Percentiles rank a stretch among this genome's conserved stretches.
These are phyloP conservation scores for Salix koriyanagi DNA, from an alignment of 345 rosid genomes.

Conservation along the genomic window DNA sequence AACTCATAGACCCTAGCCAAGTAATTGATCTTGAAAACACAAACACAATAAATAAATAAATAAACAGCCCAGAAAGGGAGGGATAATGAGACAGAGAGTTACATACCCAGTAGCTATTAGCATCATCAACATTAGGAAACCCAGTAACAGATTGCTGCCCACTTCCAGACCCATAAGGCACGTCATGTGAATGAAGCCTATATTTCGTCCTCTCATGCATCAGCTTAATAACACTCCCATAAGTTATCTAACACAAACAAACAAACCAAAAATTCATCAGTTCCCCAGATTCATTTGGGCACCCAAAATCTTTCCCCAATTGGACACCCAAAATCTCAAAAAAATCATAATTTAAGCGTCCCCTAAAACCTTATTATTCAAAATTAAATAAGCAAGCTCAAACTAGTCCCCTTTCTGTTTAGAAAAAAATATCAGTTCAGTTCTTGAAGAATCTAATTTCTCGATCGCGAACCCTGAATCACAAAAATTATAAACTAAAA, in stretches of 20 bases:
- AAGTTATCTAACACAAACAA: constrained; percentile 56
- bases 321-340: background rate
- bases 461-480: background rate
- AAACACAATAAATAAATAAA: background rate
- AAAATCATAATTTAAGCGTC: background rate
- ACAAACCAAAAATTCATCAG: background rate
- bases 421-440: too few relatives aligned
- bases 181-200: constrained; percentile 93
- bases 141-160: constrained; percentile 99
- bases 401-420: background rate
- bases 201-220: constrained; percentile 87
- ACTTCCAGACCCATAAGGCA: constrained; percentile 97
- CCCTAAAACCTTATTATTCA: background rate
- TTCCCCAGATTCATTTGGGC: background rate
- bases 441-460: background rate
- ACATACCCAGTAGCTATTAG: constrained; percentile 99
- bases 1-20: background rate
- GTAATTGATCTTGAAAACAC: background rate
- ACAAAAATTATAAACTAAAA: too few relatives aligned
- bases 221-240: constrained; percentile 79
- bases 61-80: background rate
- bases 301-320: background rate
- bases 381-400: background rate
- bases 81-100: constrained; percentile 13
- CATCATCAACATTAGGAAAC: constrained; percentile 74